phyloP scores from a whole-genome alignment of 352 stramenopile genomes.

The Phytopythium helicoides region DNA sequence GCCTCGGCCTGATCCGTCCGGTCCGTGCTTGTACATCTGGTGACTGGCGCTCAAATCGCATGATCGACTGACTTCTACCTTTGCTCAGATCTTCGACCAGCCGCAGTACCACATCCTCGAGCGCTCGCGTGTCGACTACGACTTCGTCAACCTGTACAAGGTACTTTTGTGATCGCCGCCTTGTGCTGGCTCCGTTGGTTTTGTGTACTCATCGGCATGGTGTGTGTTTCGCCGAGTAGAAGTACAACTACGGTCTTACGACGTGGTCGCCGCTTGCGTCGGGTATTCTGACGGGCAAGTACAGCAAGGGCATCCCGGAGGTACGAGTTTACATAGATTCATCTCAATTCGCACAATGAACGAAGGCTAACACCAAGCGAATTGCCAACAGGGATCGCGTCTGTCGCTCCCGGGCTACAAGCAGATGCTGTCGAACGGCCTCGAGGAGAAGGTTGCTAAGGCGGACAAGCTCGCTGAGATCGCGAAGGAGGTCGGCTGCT shows the following conservation, averaged over 20 bases:
- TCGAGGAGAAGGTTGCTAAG: conserved; percentile 40
- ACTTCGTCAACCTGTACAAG: too few species aligned
- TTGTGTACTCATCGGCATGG: conserved; percentile 9
- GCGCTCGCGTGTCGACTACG: too few species aligned
- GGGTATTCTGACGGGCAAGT: background rate
- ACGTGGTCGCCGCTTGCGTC: too few species aligned
- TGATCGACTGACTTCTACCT: background rate
- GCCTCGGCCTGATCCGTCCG: conserved; percentile 27
- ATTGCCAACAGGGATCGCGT: conserved; percentile 31
- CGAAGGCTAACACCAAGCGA: conserved; percentile 30
- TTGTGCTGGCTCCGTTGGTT: background rate
- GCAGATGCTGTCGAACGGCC: conserved; percentile 36
- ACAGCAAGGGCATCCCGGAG: background rate
- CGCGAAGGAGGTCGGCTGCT: conserved; percentile 61
- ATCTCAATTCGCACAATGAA: conserved; percentile 11
- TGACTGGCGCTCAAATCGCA: background rate
- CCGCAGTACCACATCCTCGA: too few species aligned
- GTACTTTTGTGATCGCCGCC: too few species aligned
- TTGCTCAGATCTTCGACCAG: too few species aligned
- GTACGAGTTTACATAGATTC: conserved; percentile 21
- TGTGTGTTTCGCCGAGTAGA: too few species aligned
- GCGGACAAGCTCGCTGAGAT: conserved; percentile 34
- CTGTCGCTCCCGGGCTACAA: conserved; percentile 40
- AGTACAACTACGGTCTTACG: too few species aligned
- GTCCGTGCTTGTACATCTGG: background rate